Percentiles rank a stretch among this genome's conserved stretches.
Conservation (phyloP, 2,329 filamentous ascomycete species). For the Epichloe gansuensis region DNA sequence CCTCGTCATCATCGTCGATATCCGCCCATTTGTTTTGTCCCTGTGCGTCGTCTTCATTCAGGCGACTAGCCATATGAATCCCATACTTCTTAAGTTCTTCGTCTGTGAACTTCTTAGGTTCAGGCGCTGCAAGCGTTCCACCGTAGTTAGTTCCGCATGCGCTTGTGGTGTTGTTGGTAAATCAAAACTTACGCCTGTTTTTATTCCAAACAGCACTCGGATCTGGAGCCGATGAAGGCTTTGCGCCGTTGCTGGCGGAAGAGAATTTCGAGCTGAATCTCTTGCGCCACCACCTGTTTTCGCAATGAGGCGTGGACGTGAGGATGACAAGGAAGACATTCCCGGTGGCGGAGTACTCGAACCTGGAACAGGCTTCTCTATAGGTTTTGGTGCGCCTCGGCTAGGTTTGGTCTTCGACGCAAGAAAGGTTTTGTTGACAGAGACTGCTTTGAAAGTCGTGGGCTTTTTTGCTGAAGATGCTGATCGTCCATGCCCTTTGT, state of each 20-base stretch:
- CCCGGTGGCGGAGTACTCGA: slow-evolving; percentile 34
- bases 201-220: slow-evolving; percentile 77
- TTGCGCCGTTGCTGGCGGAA: slow-evolving; percentile 41
- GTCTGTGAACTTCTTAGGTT: slow-evolving; percentile 73
- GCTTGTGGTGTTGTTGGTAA: neutral
- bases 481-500: slow-evolving; percentile 46
- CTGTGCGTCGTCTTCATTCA: slow-evolving; percentile 61
- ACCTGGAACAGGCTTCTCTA: slow-evolving; percentile 36
- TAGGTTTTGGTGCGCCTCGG: slow-evolving; percentile 34
- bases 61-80: slow-evolving; percentile 69
- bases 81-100: slow-evolving; percentile 80
- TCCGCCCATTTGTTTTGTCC: slow-evolving; percentile 82
- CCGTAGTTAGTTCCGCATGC: slow-evolving; percentile 13
- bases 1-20: slow-evolving; percentile 79
- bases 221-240: slow-evolving; percentile 52
- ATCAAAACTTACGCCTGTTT: slow-evolving; percentile 55
- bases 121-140: slow-evolving; percentile 49
- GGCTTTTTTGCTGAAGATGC: slow-evolving; percentile 59
- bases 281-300: slow-evolving; percentile 55
- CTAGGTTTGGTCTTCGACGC: slow-evolving; percentile 50
- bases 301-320: slow-evolving; percentile 61
- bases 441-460: slow-evolving; percentile 71
- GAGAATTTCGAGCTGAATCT: slow-evolving; percentile 35
- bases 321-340: slow-evolving; percentile 35
- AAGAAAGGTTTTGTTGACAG: slow-evolving; percentile 74